Evolutionary conservation across 768 basidiomycete genomes (phyloP).

Genomic region (Tulasnella calospora): DNA sequence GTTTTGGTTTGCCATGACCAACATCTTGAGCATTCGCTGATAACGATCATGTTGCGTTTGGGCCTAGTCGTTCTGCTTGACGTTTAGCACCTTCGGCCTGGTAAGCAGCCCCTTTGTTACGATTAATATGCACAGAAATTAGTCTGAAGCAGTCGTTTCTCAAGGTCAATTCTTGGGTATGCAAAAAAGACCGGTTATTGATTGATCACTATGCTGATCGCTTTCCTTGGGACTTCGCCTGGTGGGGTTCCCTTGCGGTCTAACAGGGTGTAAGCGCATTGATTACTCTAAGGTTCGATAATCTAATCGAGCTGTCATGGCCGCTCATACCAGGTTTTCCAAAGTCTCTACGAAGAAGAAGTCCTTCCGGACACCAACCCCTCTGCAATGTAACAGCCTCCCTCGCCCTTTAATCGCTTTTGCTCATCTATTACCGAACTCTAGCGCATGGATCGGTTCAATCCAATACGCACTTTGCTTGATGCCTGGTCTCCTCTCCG

Average conservation of each 20-base stretch:
- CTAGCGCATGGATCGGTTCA: not conserved
- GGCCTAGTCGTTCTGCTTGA: slow-evolving; percentile 19
- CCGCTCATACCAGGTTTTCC: slow-evolving; percentile 51
- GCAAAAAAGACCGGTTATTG: not conserved
- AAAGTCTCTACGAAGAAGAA: slow-evolving; percentile 60
- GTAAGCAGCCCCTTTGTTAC: not conserved
- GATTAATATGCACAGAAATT: not conserved
- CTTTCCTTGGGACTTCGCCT: not conserved
- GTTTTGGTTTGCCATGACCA: not conserved
- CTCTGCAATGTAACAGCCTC: slow-evolving; percentile 52
- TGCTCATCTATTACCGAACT: not conserved
- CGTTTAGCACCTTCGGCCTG: not conserved
- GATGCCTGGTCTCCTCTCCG: slow-evolving; percentile 47
- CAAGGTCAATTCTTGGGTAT: slow-evolving; percentile 26
- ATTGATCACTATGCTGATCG: not conserved
- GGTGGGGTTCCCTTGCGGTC: not conserved
- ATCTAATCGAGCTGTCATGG: not conserved
- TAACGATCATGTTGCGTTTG: too few relatives aligned
- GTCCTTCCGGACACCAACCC: slow-evolving; percentile 48
- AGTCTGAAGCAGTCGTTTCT: not conserved
- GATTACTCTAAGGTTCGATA: too few relatives aligned
- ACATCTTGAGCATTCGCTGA: not conserved
- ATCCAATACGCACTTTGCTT: slow-evolving; percentile 31
- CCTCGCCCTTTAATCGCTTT: slow-evolving; percentile 18
- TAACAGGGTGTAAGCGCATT: slow-evolving; percentile 20